phyloP scores from a whole-genome alignment of 257 asterid genomes.

The Salvia miltiorrhiza region DNA sequence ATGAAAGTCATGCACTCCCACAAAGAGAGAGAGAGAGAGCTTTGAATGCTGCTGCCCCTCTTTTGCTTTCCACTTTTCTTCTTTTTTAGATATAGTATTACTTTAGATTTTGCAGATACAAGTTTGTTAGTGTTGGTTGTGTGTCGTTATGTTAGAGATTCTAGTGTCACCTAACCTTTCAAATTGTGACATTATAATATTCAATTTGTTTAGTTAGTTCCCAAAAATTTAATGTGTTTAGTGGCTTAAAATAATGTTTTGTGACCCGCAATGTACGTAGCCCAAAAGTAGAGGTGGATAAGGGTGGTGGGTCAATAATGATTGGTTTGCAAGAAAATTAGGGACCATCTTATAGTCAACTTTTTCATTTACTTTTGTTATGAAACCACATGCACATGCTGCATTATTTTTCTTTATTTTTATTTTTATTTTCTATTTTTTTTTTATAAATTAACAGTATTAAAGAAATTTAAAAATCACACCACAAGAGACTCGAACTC shows the following conservation, averaged over 20 bases:
- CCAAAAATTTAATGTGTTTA: not conserved
- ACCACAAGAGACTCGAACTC: too few relatives aligned
- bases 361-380: not conserved
- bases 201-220: not conserved
- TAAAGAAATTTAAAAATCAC: too few relatives aligned
- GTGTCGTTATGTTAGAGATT: slow-evolving; percentile 6
- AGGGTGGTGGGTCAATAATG: not conserved
- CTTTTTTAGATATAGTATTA: slow-evolving; percentile 7
- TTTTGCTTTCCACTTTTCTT: slow-evolving; percentile 23
- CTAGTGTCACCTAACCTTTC: not conserved
- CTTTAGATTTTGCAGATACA: not conserved
- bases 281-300: slow-evolving; percentile 4
- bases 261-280: not conserved
- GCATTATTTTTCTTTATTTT: too few relatives aligned
- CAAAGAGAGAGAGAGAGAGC: slow-evolving; percentile 5
- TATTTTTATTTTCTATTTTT: too few relatives aligned
- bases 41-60: not conserved
- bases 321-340: not conserved
- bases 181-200: not conserved
- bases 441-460: too few relatives aligned
- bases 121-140: slow-evolving; percentile 20
- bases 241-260: not conserved
- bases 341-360: not conserved
- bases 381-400: too few relatives aligned
- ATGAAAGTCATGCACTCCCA: slow-evolving; percentile 44